Evolutionary conservation across 306 rosid species (phyloP).

Genomic region (Castanopsis chinensis): DNA sequence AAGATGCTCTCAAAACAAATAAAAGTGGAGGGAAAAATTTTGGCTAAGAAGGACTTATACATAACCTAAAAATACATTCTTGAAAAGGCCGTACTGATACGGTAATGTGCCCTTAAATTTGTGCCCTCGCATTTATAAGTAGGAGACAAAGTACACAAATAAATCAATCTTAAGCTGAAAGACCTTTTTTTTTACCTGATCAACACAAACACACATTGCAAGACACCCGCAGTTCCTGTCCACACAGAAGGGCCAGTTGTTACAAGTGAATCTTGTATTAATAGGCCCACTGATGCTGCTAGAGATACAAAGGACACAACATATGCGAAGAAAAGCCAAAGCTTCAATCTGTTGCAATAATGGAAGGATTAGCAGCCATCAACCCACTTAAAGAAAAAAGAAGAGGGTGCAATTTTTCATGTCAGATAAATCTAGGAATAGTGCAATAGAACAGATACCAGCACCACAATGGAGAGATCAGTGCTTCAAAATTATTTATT

Average conservation of each 20-base stretch:
- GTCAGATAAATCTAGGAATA: background rate
- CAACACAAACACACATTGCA: conserved; percentile 87
- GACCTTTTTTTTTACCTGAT: conserved; percentile 50
- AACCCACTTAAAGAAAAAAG: conserved; percentile 11
- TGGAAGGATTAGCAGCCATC: conserved; percentile 24
- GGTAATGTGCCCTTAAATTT: background rate
- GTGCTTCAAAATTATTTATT: background rate
- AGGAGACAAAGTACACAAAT: background rate
- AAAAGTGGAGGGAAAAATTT: background rate
- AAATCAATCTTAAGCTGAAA: conserved; percentile 14
- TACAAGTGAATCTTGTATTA: conserved; percentile 88
- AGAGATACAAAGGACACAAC: conserved; percentile 94
- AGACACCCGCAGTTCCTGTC: conserved; percentile 94
- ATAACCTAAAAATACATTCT: background rate
- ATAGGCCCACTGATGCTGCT: conserved; percentile 94
- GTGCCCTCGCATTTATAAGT: background rate
- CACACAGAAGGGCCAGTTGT: conserved; percentile 81
- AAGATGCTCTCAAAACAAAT: no score
- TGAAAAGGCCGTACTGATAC: background rate
- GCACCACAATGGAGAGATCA: background rate
- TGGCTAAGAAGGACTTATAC: background rate
- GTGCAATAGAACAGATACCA: background rate
- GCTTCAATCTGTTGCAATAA: conserved; percentile 73
- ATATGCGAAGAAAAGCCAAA: conserved; percentile 97
- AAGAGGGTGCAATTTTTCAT: conserved; percentile 3